A percentile compares a stretch with the other conserved stretches of the same genome.
Evolutionary conservation across 805 yeast genomes (phyloP).

Genomic region (Teunomyces stri): DNA sequence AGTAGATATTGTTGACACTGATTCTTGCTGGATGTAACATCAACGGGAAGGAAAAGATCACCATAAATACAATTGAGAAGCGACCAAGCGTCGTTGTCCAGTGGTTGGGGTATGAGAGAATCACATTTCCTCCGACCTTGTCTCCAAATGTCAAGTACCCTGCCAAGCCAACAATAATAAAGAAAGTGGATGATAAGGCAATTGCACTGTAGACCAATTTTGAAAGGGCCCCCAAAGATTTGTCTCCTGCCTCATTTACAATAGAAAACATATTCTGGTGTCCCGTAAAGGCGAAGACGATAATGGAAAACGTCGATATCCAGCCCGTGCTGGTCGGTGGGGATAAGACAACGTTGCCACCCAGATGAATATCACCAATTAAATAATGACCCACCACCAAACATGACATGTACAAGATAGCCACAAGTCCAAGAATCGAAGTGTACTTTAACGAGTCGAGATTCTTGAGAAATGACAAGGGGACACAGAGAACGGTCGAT

Average conservation of each 20-base stretch:
- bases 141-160: constrained; percentile 91
- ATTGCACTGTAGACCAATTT: constrained; percentile 54
- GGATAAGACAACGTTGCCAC: constrained; percentile 29
- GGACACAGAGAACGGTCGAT: constrained; percentile 45
- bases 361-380: constrained; percentile 46
- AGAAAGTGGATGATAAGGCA: constrained; percentile 57
- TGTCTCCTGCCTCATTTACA: constrained; percentile 71
- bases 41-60: constrained; percentile 80
- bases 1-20: constrained; percentile 70
- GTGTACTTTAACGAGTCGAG: constrained; percentile 84
- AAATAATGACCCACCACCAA: constrained; percentile 73
- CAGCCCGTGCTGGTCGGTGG: constrained; percentile 50
- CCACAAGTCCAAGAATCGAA: constrained; percentile 74
- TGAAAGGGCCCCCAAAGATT: constrained; percentile 45
- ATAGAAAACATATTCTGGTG: constrained; percentile 94
- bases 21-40: constrained; percentile 90
- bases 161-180: constrained; percentile 68
- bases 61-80: constrained; percentile 75
- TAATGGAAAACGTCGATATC: constrained; percentile 75
- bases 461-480: constrained; percentile 69
- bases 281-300: constrained; percentile 92
- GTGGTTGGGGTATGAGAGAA: constrained; percentile 64
- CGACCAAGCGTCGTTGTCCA: constrained; percentile 74
- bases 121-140: constrained; percentile 73
- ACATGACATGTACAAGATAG: constrained; percentile 74